Evolutionary conservation across 202 grass and related monocot species (phyloP).

Genomic region (Alloteropsis angusta): DNA sequence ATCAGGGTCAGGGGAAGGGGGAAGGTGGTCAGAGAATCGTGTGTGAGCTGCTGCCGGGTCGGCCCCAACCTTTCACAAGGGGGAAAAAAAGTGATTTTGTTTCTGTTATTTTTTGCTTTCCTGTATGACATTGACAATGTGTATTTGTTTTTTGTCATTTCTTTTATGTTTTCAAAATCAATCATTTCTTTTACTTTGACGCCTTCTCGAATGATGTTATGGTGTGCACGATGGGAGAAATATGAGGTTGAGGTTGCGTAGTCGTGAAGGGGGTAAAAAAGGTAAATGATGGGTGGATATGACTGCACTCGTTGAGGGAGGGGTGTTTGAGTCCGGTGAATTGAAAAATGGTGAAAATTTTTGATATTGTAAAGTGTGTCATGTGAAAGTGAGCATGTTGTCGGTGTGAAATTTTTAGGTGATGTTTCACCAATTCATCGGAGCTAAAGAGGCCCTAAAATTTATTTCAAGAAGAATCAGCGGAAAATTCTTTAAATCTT

Average conservation of each 20-base stretch:
- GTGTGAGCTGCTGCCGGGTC: background rate
- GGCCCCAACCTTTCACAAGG: background rate
- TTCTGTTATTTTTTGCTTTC: background rate
- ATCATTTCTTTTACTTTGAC: background rate
- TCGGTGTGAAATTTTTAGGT: no score
- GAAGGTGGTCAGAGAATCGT: constrained; percentile 30
- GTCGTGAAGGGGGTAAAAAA: background rate
- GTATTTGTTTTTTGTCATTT: no score
- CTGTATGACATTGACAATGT: background rate
- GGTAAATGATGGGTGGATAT: background rate
- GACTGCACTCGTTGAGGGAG: background rate
- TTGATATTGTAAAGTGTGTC: no score
- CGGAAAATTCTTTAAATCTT: background rate
- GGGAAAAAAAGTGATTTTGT: background rate
- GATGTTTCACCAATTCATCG: no score
- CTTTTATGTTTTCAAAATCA: no score
- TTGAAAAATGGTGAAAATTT: no score
- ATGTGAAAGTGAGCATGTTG: no score
- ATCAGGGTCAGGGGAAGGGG: background rate
- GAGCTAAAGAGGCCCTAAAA: no score
- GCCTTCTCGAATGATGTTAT: background rate
- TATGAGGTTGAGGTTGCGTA: background rate
- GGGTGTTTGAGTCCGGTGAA: no score
- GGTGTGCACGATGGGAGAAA: background rate
- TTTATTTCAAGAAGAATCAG: background rate